Conservation (phyloP, 805 yeast genomes). For the Lipomyces lipofer region DNA sequence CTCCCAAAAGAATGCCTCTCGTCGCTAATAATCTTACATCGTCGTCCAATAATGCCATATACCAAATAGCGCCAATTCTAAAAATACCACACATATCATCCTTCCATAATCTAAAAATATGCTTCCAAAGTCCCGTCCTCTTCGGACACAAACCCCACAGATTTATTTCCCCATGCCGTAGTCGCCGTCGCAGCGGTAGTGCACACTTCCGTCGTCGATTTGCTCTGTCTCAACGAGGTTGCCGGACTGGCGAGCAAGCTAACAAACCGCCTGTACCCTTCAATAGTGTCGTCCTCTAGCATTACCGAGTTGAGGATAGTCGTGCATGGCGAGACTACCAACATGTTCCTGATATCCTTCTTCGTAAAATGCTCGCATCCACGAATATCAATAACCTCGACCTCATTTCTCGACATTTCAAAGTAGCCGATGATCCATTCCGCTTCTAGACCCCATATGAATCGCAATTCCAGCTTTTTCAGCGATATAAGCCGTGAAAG, state of each 20-base stretch:
- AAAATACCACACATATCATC: too few species aligned
- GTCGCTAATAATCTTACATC: too few species aligned
- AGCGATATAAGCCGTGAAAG: background rate
- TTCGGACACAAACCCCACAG: too few species aligned
- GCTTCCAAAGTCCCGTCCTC: too few species aligned
- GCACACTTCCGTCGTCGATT: too few species aligned
- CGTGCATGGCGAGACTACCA: constrained; percentile 1
- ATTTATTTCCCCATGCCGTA: too few species aligned
- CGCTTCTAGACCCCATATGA: constrained; percentile 12
- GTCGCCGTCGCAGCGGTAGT: too few species aligned
- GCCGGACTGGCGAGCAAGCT: background rate
- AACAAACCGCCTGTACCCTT: constrained; percentile 11
- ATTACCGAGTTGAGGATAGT: constrained; percentile 1
- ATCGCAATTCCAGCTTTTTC: constrained; percentile 4
- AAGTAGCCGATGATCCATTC: constrained; percentile 5
- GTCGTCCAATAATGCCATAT: too few species aligned
- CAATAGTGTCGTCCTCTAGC: constrained; percentile 10
- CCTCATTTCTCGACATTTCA: background rate
- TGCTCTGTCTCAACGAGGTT: too few species aligned
- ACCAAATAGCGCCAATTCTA: too few species aligned
- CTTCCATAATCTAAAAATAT: too few species aligned
- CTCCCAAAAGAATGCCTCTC: too few species aligned
- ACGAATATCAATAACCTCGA: constrained; percentile 8
- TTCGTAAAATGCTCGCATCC: constrained; percentile 16
- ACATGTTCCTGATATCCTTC: constrained; percentile 1